These are phyloP conservation scores for Ophiostoma sp. DNA, from an alignment of 2,329 filamentous ascomycete species.

Conservation along the genomic window DNA sequence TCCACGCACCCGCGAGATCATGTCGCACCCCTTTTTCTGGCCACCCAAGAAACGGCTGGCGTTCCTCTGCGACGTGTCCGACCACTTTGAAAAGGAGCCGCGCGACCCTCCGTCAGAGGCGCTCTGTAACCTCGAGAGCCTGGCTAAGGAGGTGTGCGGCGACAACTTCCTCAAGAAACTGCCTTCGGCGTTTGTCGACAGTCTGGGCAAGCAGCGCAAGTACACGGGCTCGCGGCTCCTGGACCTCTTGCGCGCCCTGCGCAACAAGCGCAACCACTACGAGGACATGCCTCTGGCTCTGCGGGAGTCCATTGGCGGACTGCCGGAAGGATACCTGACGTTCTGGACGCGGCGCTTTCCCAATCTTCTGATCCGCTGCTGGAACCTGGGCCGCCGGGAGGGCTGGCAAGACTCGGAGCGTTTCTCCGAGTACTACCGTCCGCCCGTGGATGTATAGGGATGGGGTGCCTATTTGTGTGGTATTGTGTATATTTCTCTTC, in stretches of 20 bases:
- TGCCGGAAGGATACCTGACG: conserved; percentile 73
- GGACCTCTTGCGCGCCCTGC: conserved; percentile 78
- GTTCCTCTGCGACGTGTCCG: conserved; percentile 94
- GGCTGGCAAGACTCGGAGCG: conserved; percentile 58
- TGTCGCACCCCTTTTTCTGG: conserved; percentile 98
- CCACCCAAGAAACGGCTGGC: conserved; percentile 76
- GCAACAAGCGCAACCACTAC: conserved; percentile 98
- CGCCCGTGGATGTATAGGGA: background rate
- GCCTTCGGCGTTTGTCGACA: conserved; percentile 78
- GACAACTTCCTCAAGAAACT: conserved; percentile 74
- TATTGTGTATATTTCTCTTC: too few relatives aligned
- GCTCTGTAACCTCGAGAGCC: conserved; percentile 55
- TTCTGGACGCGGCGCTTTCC: conserved; percentile 84
- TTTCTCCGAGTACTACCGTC: conserved; percentile 65
- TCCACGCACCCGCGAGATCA: conserved; percentile 70
- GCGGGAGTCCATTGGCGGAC: conserved; percentile 61
- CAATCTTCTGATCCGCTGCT: conserved; percentile 70
- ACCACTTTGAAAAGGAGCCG: conserved; percentile 90
- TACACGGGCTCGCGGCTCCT: conserved; percentile 80
- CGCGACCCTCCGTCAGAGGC: conserved; percentile 72
- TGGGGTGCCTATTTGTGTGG: too few relatives aligned
- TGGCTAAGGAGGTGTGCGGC: conserved; percentile 47
- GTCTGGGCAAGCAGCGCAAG: conserved; percentile 87
- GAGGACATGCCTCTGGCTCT: conserved; percentile 86
- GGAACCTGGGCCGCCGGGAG: conserved; percentile 65